These are phyloP conservation scores for Oryza coarctata DNA, from an alignment of 176 grass and related monocot species.

Conservation along the genomic window DNA sequence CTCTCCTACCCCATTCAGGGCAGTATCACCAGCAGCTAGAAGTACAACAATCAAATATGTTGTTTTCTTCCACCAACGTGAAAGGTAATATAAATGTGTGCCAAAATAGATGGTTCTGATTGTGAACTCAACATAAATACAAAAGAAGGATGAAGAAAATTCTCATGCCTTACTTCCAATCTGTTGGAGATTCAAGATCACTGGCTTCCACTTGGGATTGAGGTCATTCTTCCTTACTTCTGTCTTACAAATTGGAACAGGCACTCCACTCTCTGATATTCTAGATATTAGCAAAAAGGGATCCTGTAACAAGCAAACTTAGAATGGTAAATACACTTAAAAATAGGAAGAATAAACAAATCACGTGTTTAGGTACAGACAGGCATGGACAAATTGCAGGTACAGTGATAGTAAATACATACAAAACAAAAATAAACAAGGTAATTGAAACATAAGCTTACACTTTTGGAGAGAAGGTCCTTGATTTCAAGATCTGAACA, in stretches of 20 bases:
- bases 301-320: slow-evolving; percentile 58
- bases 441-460: slow-evolving; percentile 37
- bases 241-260: slow-evolving; percentile 95
- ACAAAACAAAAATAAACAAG: slow-evolving; percentile 23
- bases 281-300: slow-evolving; percentile 95
- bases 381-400: slow-evolving; percentile 17
- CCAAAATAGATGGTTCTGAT: background rate
- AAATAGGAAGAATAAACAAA: slow-evolving; percentile 23
- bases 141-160: slow-evolving; percentile 36
- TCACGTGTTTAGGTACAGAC: background rate
- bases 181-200: slow-evolving; percentile 93
- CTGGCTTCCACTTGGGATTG: slow-evolving; percentile 90
- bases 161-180: slow-evolving; percentile 83
- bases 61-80: background rate
- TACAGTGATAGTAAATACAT: slow-evolving; percentile 8
- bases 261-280: slow-evolving; percentile 69
- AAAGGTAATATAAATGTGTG: slow-evolving; percentile 1
- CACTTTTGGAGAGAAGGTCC: slow-evolving; percentile 96
- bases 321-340: slow-evolving; percentile 35
- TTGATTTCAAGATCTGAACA: slow-evolving; percentile 94
- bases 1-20: background rate
- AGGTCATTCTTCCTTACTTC: slow-evolving; percentile 99
- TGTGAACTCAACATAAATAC: slow-evolving; percentile 22
- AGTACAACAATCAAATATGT: background rate
- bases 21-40: slow-evolving; percentile 2